Evolutionary conservation across 495 filamentous ascomycete species (phyloP).

Genomic region (Tetracladium setigerum): DNA sequence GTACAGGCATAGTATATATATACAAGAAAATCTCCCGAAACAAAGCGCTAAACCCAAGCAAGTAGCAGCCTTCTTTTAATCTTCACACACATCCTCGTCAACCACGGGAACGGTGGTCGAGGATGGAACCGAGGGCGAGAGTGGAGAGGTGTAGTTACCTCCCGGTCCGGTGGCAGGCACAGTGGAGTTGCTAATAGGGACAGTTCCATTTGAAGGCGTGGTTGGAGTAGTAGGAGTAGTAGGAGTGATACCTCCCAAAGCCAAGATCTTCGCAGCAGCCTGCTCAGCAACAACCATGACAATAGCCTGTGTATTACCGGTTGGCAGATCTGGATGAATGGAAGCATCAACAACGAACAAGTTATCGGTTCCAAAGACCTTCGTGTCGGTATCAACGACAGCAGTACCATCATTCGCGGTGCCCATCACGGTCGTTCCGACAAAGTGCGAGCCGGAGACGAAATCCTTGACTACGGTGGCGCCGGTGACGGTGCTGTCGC

Average conservation of each 20-base stretch:
- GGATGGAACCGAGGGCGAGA: too few relatives aligned
- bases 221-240: background rate
- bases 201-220: too few relatives aligned
- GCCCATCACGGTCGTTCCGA: slow-evolving; percentile 9
- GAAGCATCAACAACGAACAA: slow-evolving; percentile 46
- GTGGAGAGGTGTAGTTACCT: too few relatives aligned
- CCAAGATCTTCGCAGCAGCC: slow-evolving; percentile 44
- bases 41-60: too few relatives aligned
- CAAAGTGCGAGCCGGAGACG: slow-evolving; percentile 6
- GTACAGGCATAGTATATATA: too few relatives aligned
- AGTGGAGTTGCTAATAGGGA: too few relatives aligned
- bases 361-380: slow-evolving; percentile 56
- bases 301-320: slow-evolving; percentile 45
- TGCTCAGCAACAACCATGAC: slow-evolving; percentile 47
- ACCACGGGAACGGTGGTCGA: too few relatives aligned
- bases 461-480: background rate
- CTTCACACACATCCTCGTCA: too few relatives aligned
- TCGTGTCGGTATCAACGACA: slow-evolving; percentile 53
- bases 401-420: slow-evolving; percentile 31
- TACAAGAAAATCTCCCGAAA: too few relatives aligned
- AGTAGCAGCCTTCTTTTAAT: too few relatives aligned
- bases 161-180: too few relatives aligned
- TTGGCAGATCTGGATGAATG: slow-evolving; percentile 43
- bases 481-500: background rate
- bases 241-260: background rate